Evolutionary conservation across 768 basidiomycete species (phyloP).

Genomic region (Cystofilobasidium ferigula): DNA sequence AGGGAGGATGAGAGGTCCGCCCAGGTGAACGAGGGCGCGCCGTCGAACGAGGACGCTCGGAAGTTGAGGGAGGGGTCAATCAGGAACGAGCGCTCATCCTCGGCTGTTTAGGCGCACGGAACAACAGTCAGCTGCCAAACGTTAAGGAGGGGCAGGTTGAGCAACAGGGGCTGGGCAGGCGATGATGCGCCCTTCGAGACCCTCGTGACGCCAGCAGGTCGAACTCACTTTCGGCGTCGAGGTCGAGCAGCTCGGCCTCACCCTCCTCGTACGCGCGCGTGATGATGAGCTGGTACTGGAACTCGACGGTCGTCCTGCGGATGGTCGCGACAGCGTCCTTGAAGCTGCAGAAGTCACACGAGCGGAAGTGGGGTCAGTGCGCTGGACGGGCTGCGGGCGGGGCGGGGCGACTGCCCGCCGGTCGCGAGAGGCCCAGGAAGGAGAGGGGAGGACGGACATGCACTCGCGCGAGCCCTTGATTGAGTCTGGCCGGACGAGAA

Average conservation of each 20-base stretch:
- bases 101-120: conserved; percentile 47
- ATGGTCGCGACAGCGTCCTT: conserved; percentile 92
- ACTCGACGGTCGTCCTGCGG: conserved; percentile 60
- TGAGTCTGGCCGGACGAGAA: conserved; percentile 78
- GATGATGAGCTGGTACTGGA: conserved; percentile 72
- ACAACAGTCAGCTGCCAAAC: neutral
- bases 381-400: neutral
- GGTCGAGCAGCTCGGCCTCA: conserved; percentile 85
- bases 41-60: conserved; percentile 41
- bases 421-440: no score
- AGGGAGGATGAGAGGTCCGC: conserved; percentile 8
- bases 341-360: conserved; percentile 49
- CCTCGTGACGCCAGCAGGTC: conserved; percentile 31
- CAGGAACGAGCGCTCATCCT: conserved; percentile 85
- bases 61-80: conserved; percentile 85
- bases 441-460: conserved; percentile 54
- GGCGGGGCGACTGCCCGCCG: neutral
- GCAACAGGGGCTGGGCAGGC: no score
- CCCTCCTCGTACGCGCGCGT: conserved; percentile 97
- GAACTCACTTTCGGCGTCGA: conserved; percentile 50
- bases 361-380: neutral
- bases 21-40: conserved; percentile 26
- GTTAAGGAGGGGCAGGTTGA: neutral
- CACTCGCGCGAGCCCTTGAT: conserved; percentile 88
- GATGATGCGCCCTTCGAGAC: neutral